Conservation (phyloP, 306 rosid species). For the Castanopsis chinensis region DNA sequence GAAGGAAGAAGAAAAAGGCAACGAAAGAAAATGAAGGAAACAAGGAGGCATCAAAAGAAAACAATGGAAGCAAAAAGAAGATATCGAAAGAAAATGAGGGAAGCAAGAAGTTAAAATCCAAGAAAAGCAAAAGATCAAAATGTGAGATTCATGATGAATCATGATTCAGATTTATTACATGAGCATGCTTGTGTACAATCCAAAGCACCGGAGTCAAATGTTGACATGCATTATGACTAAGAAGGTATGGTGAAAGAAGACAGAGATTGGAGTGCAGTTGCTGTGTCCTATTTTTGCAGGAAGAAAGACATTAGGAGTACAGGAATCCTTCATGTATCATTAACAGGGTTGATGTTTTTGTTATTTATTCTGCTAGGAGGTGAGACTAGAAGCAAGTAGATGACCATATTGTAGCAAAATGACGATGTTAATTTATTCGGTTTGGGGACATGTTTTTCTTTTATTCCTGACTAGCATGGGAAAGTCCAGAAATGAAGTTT, state of each 20-base stretch:
- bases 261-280: neutral
- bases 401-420: neutral
- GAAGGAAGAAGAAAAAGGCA: conserved; percentile 35
- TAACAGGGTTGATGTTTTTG: neutral
- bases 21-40: conserved; percentile 35
- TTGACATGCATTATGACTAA: neutral
- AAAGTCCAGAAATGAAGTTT: neutral
- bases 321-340: neutral
- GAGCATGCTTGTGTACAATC: neutral
- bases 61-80: conserved; percentile 20
- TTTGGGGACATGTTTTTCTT: neutral
- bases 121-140: conserved; percentile 45
- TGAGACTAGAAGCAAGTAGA: neutral
- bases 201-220: neutral
- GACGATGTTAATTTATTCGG: neutral
- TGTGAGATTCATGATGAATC: conserved; percentile 11
- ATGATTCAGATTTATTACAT: conserved; percentile 12
- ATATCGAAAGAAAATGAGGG: conserved; percentile 21
- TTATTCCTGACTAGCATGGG: neutral
- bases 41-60: conserved; percentile 31
- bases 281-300: neutral
- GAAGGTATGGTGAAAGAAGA: neutral
- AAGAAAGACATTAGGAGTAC: neutral
- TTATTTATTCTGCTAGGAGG: neutral
- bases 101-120: conserved; percentile 35